phyloP scores from a whole-genome alignment of 2,329 filamentous ascomycete genomes.

The Purpureocillium lavendulum region DNA sequence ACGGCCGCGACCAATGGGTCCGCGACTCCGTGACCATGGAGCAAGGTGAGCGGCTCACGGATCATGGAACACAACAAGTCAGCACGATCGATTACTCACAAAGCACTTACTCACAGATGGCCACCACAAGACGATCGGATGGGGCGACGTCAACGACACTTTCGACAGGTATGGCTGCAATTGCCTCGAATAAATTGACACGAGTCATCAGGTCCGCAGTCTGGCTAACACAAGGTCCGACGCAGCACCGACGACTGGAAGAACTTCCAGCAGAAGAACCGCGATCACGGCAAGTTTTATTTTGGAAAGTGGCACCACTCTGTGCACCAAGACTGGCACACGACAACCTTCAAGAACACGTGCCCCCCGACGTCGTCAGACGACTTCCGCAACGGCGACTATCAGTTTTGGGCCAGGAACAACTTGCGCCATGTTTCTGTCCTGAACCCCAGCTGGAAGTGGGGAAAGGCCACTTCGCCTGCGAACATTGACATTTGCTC shows the following conservation, averaged over 20 bases:
- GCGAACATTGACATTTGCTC: constrained; percentile 9
- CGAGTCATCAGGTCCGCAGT: too few relatives aligned
- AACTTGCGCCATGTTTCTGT: constrained; percentile 9
- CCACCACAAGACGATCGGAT: constrained; percentile 8
- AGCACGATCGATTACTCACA: not conserved
- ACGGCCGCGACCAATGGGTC: constrained; percentile 8
- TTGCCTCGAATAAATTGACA: too few relatives aligned
- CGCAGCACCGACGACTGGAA: constrained; percentile 5
- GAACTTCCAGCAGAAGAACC: constrained; percentile 9
- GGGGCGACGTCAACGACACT: constrained; percentile 12
- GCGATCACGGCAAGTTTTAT: constrained; percentile 11
- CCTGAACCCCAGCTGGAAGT: constrained; percentile 8
- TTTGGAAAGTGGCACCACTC: constrained; percentile 11
- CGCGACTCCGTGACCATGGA: constrained; percentile 9
- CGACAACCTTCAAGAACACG: constrained; percentile 8
- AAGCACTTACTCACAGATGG: too few relatives aligned
- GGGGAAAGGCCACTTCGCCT: constrained; percentile 8
- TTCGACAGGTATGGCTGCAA: constrained; percentile 9
- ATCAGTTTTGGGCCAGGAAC: constrained; percentile 10
- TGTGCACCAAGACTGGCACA: constrained; percentile 10
- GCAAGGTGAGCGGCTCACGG: constrained; percentile 1
- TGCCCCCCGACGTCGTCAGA: constrained; percentile 8
- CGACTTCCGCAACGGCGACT: constrained; percentile 10
- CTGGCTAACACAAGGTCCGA: not conserved
- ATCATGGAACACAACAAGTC: not conserved